Evolutionary conservation across 2,329 filamentous ascomycete genomes (phyloP).

Genomic region (Colletotrichum chrysophilum): DNA sequence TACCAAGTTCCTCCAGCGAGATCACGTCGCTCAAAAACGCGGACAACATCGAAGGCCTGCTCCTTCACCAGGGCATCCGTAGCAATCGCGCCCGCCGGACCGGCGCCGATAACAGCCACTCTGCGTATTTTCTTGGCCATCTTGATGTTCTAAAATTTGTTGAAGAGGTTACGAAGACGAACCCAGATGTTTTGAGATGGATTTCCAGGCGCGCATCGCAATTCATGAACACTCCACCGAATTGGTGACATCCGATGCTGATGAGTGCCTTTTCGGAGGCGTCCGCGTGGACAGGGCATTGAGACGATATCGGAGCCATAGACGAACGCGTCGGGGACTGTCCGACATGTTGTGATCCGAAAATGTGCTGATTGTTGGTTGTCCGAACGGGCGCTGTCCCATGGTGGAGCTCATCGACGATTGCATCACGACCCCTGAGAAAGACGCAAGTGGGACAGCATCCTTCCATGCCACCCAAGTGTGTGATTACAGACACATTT

Average conservation of each 20-base stretch:
- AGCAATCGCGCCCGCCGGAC: not conserved
- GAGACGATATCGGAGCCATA: not conserved
- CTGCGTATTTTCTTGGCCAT: not conserved
- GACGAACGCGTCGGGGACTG: not conserved
- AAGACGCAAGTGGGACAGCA: not conserved
- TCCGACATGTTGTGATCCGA: not conserved
- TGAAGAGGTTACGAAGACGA: not conserved
- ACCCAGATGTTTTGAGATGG: not conserved
- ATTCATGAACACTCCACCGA: not conserved
- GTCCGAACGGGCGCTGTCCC: not conserved
- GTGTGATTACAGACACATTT: fast-evolving
- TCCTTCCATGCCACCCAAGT: not conserved
- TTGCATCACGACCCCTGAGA: not conserved
- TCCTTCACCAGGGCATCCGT: not conserved
- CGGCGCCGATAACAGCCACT: not conserved
- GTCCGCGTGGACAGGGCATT: not conserved
- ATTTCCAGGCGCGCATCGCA: too few relatives aligned
- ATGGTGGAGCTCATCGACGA: not conserved
- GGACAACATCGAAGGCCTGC: not conserved
- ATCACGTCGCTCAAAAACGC: not conserved
- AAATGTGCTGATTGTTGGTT: not conserved
- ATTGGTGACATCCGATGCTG: not conserved
- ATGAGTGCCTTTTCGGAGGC: not conserved
- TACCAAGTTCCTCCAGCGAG: not conserved
- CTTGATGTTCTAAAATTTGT: not conserved